Conservation (phyloP, 2,329 filamentous ascomycete genomes). For the Beauveria sp. region DNA sequence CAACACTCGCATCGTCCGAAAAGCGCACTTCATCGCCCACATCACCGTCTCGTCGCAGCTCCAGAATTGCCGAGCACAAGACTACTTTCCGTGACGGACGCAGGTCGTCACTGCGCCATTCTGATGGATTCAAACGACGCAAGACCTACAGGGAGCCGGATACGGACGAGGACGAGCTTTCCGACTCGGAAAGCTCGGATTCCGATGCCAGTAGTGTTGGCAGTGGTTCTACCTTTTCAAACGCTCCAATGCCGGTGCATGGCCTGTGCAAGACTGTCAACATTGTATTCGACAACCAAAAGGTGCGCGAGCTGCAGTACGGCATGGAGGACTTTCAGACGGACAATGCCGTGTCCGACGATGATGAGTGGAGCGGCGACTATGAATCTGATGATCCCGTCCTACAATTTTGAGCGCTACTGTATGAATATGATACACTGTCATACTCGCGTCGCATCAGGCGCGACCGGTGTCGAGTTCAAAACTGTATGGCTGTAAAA, state of each 20-base stretch:
- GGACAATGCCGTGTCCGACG: constrained; percentile 45
- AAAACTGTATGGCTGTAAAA: neutral
- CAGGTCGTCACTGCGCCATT: constrained; percentile 2
- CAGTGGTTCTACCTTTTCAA: constrained; percentile 1
- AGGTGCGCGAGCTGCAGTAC: constrained; percentile 59
- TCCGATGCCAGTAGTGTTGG: constrained; percentile 10
- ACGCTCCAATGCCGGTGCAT: constrained; percentile 36
- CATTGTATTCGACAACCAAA: constrained; percentile 68
- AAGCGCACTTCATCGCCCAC: constrained; percentile 15
- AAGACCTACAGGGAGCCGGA: constrained; percentile 38
- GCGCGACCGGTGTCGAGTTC: neutral
- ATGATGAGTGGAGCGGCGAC: constrained; percentile 52
- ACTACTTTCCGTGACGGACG: constrained; percentile 14
- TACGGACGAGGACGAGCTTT: constrained; percentile 34
- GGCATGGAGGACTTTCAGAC: constrained; percentile 66
- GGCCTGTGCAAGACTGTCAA: constrained; percentile 65
- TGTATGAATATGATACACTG: neutral
- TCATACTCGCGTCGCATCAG: neutral
- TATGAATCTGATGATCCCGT: constrained; percentile 37
- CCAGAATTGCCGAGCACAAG: constrained; percentile 25
- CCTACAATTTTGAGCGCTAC: constrained; percentile 14
- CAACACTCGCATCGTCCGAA: neutral
- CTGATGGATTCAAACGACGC: constrained; percentile 5
- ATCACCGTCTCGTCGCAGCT: constrained; percentile 29
- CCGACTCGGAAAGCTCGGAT: constrained; percentile 15